Base-by-base conservation (phyloP, 179 eudicot species). In the Actinidia polygama region DNA sequence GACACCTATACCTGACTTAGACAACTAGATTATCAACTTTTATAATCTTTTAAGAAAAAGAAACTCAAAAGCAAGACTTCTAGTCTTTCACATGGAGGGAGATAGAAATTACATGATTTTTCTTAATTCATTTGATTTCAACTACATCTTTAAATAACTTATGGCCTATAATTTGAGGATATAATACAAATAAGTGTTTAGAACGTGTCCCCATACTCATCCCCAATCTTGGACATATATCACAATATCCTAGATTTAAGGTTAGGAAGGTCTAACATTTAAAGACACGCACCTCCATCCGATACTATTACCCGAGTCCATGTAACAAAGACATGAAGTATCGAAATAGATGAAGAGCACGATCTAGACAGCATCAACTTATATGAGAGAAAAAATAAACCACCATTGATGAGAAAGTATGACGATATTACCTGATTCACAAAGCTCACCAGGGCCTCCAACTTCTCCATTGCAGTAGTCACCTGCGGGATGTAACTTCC, bases 371-470 rank as follows among this genome's bases (percentile, higher is more conserved):
- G 18, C 63, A 26, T 78, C 72, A 63, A 64, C 15, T 23, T 66
- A 9, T 1, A 59, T 72, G 24, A 54, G 11, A 30, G 40, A 19
- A 16, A 30, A 61, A 19, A 12, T 14, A 12, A 2, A n/a, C 21
- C 36, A 10, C 11, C 15, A 78, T 14, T 63, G 40, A 15, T 36
- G 82, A 30, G 36, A 47, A 57, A 80, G 62, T 23, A 3, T 53
- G 8, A 50, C 23, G 23, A 54, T 64, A 67, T 83, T 92, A 97
- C 99, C 99, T 97, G 98, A 85, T 86, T 88, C 15, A 95, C 93
- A 82, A 97, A 94, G 87, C 92, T 88, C 40, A 88, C 93, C 46
- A 97, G 89, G 67, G 91, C 91, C 77, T 94, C 92, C 81, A 95
- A 90, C 87, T 87, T 94, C 80, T 93, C 98, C 78, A 91, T 87